Evolutionary conservation across 192 early-diverging fungal genomes (phyloP).

Genomic region (Pilaira anomala): DNA sequence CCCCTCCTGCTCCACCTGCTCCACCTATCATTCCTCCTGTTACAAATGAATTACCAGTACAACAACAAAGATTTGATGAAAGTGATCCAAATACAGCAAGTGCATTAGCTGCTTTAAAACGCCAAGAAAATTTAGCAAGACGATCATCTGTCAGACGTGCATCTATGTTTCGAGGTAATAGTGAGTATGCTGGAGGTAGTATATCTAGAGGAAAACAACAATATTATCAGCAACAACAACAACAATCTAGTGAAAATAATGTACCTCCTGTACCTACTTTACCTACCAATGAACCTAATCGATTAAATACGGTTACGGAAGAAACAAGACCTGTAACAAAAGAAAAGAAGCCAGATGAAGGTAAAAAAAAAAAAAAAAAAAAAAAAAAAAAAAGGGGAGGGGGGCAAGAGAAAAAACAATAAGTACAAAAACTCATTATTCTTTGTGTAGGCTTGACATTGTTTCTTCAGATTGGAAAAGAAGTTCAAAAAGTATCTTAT

Average conservation of each 20-base stretch:
- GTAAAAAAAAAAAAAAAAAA: not conserved
- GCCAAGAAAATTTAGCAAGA: slow-evolving; percentile 37
- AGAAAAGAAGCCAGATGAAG: not conserved
- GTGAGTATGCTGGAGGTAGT: not conserved
- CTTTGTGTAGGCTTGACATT: slow-evolving; percentile 21
- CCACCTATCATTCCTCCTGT: slow-evolving; percentile 14
- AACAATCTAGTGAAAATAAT: slow-evolving; percentile 6
- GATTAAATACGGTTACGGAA: slow-evolving; percentile 6
- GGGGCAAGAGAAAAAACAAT: no score
- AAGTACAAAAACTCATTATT: not conserved
- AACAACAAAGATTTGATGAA: slow-evolving; percentile 25
- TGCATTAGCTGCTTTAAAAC: slow-evolving; percentile 35
- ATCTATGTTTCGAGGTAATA: slow-evolving; percentile 25
- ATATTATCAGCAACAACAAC: not conserved
- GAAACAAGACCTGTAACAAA: not conserved
- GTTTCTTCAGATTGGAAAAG: slow-evolving; percentile 63
- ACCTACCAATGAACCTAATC: not conserved
- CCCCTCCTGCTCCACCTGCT: not conserved
- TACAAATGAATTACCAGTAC: not conserved
- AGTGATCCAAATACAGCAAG: slow-evolving; percentile 37
- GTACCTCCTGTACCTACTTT: slow-evolving; percentile 21
- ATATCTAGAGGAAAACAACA: not conserved
- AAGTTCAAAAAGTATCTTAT: slow-evolving; percentile 54
- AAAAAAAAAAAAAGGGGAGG: not conserved
- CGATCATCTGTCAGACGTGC: slow-evolving; percentile 36